Evolutionary conservation across 2,329 filamentous ascomycete genomes (phyloP), one percentile per base, ranked within the genome.

Genomic region (Mycosphaerella arachidis): DNA sequence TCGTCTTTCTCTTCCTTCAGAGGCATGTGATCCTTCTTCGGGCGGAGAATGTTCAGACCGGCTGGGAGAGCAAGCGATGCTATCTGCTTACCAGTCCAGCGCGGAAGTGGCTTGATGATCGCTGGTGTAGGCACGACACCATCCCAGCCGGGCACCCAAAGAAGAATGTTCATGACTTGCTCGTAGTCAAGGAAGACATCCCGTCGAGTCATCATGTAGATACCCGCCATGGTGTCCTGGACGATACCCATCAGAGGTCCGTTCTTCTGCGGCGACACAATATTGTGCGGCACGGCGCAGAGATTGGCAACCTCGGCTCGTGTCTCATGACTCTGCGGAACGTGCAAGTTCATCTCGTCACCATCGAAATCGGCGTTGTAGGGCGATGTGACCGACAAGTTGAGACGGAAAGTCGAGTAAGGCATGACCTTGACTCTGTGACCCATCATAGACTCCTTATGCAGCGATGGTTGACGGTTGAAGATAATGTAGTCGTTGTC

Each of bases 391-490:
- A 99, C 94, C 0, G 94, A 99, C 68, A 99, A 77, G 72, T 99
- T 99, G 51, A 99, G 84, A 65, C 94, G 88, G 82, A 99, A 99
- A 1, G 94, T 99, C 6, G 94, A 99, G 76, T 96, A 99, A 3
- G 94, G 94, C 92, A 99, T 97, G 62, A 99, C 94, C 62, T 89
- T 88, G 64, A 99, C 94, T 69, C 91, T 87, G 77, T 99, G 94
- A 76, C 91, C 94, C 95, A 99, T 99, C 94, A 99, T 99, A 62
- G 94, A 99, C 74, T 99, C 94, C 77, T 99, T 99, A 83, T 99
- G 94, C 71, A 99, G 82, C 37, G 94, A 99, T 0, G 94, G 94
- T 74, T 99, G 94, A 82, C 94, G 94, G 76, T 99, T 99, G 86
- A 99, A 99, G 72, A 99, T 92, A 77, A 99, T 97, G 67, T 91